Conservation (phyloP, 148 eudicot genomes). For the Fagopyrum esculentum region DNA sequence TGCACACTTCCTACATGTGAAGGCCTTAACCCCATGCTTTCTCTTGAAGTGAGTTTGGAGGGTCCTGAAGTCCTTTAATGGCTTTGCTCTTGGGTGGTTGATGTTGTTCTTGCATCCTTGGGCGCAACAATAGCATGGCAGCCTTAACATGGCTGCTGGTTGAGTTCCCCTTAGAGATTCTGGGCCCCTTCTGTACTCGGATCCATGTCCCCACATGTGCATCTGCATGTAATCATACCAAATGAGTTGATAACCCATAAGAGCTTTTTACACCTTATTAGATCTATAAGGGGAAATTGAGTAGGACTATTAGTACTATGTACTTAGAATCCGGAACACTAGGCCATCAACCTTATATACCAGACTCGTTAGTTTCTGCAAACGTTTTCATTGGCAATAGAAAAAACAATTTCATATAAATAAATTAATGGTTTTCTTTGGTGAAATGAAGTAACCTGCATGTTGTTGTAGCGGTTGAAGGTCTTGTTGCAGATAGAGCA, state of each 20-base stretch:
- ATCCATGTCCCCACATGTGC: slow-evolving; percentile 88
- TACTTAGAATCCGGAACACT: too few species aligned
- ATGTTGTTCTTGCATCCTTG: slow-evolving; percentile 73
- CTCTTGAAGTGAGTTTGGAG: slow-evolving; percentile 76
- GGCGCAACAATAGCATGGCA: slow-evolving; percentile 68
- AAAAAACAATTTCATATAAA: background rate
- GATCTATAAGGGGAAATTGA: too few species aligned
- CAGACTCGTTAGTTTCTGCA: too few species aligned
- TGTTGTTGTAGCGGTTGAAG: slow-evolving; percentile 68
- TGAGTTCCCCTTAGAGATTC: slow-evolving; percentile 58
- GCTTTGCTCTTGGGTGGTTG: slow-evolving; percentile 65
- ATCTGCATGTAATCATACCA: slow-evolving; percentile 24
- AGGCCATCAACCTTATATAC: too few species aligned
- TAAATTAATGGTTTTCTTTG: background rate
- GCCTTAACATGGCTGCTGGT: slow-evolving; percentile 60
- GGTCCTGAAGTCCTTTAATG: slow-evolving; percentile 61
- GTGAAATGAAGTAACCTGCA: slow-evolving; percentile 36
- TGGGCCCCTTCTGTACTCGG: slow-evolving; percentile 57
- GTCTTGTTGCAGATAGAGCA: slow-evolving; percentile 64
- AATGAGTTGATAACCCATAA: background rate
- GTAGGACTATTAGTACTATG: too few species aligned
- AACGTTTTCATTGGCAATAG: background rate
- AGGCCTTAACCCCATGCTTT: slow-evolving; percentile 58
- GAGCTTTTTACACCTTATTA: too few species aligned
- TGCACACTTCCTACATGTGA: slow-evolving; percentile 52